A percentile compares a stretch with the other conserved stretches of the same genome.
Conservation (phyloP, 176 grass and related monocot genomes). For the Pharus latifolius region DNA sequence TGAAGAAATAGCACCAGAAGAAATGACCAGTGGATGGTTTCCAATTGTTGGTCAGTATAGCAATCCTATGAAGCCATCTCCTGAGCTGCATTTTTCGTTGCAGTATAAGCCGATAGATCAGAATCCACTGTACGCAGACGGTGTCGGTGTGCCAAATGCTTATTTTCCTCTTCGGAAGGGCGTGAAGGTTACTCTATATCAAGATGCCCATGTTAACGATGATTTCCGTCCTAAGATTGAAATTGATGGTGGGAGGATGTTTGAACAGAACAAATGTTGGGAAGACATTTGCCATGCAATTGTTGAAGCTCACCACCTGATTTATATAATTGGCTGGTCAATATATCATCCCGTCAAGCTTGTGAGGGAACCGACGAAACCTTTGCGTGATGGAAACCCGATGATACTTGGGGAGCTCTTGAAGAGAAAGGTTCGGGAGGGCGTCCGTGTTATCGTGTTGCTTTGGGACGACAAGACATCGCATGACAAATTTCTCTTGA, state of each 20-base stretch:
- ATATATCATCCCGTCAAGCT: slow-evolving; percentile 68
- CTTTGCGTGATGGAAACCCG: slow-evolving; percentile 41
- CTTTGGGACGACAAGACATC: slow-evolving; percentile 99
- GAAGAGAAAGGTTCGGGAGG: slow-evolving; percentile 76
- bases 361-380: slow-evolving; percentile 53
- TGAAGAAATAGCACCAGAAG: slow-evolving; percentile 48
- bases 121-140: slow-evolving; percentile 57
- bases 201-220: slow-evolving; percentile 86
- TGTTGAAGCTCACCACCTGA: slow-evolving; percentile 77
- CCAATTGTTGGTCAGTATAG: slow-evolving; percentile 38
- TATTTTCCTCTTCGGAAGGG: slow-evolving; percentile 86
- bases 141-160: slow-evolving; percentile 71
- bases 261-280: slow-evolving; percentile 87
- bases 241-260: slow-evolving; percentile 53
- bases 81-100: slow-evolving; percentile 63
- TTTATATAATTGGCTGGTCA: slow-evolving; percentile 90
- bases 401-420: slow-evolving; percentile 61
- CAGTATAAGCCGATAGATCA: slow-evolving; percentile 58
- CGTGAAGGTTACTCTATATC: slow-evolving; percentile 65
- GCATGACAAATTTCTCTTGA: slow-evolving; percentile 84
- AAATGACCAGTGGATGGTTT: slow-evolving; percentile 60
- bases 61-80: slow-evolving; percentile 41
- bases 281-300: slow-evolving; percentile 96
- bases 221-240: slow-evolving; percentile 53
- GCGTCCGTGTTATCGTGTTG: slow-evolving; percentile 82